Percentiles rank a stretch among this genome's conserved stretches.
Conservation (phyloP, 305 asterid genomes). For the Fraxinus dipetala region DNA sequence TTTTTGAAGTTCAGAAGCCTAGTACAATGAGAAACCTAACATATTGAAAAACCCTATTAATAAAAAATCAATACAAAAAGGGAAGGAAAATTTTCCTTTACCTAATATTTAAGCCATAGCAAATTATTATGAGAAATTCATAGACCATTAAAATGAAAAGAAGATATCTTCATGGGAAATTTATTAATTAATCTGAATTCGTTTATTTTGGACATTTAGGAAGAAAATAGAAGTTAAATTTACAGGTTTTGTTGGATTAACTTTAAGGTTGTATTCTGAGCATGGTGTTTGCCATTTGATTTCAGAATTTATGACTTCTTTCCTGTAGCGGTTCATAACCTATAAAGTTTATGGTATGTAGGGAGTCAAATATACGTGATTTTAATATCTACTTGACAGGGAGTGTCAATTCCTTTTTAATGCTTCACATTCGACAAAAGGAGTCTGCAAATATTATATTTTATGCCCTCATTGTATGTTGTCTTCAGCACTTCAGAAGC, state of each 20-base stretch:
- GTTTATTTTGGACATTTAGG: neutral
- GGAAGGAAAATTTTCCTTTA: neutral
- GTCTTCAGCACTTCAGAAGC: neutral
- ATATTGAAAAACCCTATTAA: neutral
- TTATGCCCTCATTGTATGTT: neutral
- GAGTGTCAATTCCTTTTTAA: neutral
- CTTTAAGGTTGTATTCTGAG: neutral
- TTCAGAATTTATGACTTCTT: neutral
- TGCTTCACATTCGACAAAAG: neutral
- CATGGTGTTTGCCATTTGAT: slow-evolving; percentile 14
- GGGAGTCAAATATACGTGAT: neutral
- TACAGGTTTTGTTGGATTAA: neutral
- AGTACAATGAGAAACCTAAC: neutral
- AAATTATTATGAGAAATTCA: neutral
- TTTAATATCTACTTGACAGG: neutral
- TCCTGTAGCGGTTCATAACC: neutral
- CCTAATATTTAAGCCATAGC: neutral
- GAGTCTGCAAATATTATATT: neutral
- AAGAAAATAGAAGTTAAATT: neutral
- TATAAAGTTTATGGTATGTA: neutral
- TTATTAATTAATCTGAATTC: neutral
- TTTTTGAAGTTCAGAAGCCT: neutral
- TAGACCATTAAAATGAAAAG: neutral
- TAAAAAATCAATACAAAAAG: neutral
- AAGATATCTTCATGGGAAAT: neutral